phyloP scores from a whole-genome alignment of 2,329 filamentous ascomycete species.

The Pseudopyrenochaeta lycopersici region DNA sequence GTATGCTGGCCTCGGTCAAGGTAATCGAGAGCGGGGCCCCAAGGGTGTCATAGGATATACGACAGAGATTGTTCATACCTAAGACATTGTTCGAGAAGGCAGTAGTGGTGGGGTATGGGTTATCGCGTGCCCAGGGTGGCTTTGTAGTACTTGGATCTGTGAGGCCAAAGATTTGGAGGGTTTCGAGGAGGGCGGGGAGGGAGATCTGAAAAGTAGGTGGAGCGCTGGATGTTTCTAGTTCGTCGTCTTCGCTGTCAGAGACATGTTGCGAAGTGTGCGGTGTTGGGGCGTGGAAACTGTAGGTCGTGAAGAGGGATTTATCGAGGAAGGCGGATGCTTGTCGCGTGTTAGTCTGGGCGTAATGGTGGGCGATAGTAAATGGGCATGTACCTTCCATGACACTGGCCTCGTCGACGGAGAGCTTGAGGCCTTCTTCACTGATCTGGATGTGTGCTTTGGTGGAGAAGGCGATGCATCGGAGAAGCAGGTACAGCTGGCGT shows the following conservation, averaged over 20 bases:
- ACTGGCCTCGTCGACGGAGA: constrained; percentile 86
- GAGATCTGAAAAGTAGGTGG: constrained; percentile 86
- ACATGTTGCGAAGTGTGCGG: constrained; percentile 44
- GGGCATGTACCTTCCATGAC: constrained; percentile 80
- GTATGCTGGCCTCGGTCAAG: constrained; percentile 82
- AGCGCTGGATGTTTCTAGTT: constrained; percentile 46
- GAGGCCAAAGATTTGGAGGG: constrained; percentile 91
- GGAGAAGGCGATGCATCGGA: constrained; percentile 69
- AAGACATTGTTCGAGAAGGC: constrained; percentile 86
- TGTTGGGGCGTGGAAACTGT: constrained; percentile 69
- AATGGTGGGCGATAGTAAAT: not conserved
- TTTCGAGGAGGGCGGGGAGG: constrained; percentile 86
- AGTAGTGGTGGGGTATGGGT: constrained; percentile 65
- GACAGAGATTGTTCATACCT: constrained; percentile 86
- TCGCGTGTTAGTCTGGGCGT: constrained; percentile 8
- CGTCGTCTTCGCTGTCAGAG: constrained; percentile 43
- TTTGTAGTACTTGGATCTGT: constrained; percentile 53
- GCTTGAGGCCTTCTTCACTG: constrained; percentile 82
- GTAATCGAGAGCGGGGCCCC: constrained; percentile 85
- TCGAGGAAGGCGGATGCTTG: constrained; percentile 83
- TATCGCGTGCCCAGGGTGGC: constrained; percentile 52
- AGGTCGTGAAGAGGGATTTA: constrained; percentile 87
- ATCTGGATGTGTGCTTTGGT: constrained; percentile 76
- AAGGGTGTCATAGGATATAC: constrained; percentile 76
- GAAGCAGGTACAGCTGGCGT: constrained; percentile 73